These are phyloP conservation scores for Globisporangium acanthophoron DNA, from an alignment of 352 stramenopile genomes.

Conservation along the genomic window DNA sequence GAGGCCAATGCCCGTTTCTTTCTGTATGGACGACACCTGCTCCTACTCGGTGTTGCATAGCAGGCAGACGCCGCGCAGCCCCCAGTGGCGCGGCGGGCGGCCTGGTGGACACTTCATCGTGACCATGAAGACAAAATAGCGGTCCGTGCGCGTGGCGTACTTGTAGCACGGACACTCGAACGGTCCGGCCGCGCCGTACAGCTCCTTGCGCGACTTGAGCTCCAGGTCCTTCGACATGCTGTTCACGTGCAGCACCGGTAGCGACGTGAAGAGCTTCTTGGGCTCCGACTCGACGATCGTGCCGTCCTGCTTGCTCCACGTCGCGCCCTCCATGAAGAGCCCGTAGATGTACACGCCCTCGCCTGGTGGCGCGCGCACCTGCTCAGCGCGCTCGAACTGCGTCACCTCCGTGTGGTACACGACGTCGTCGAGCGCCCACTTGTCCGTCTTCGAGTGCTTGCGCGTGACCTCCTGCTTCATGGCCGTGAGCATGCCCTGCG, in stretches of 20 bases:
- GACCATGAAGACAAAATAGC: slow-evolving; percentile 97
- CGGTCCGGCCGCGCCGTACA: slow-evolving; percentile 88
- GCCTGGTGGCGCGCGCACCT: slow-evolving; percentile 77
- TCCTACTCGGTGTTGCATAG: slow-evolving; percentile 93
- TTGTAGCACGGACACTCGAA: slow-evolving; percentile 98
- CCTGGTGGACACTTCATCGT: slow-evolving; percentile 88
- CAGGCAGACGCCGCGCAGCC: slow-evolving; percentile 89
- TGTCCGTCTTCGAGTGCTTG: slow-evolving; percentile 95
- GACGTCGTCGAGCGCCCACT: slow-evolving; percentile 97
- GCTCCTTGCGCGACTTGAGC: slow-evolving; percentile 89
- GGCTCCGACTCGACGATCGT: slow-evolving; percentile 94
- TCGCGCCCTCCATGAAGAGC: slow-evolving; percentile 95
- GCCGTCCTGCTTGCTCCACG: slow-evolving; percentile 92
- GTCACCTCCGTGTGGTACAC: slow-evolving; percentile 97
- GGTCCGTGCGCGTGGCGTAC: slow-evolving; percentile 93
- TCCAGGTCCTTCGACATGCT: slow-evolving; percentile 93
- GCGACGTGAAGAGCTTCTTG: slow-evolving; percentile 95
- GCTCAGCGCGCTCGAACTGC: slow-evolving; percentile 90
- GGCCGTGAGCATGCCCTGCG: slow-evolving; percentile 96
- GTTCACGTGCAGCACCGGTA: slow-evolving; percentile 96
- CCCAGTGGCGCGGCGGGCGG: slow-evolving; percentile 92
- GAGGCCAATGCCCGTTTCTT: too few species aligned
- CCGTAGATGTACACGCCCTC: slow-evolving; percentile 98
- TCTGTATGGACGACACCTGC: too few species aligned
- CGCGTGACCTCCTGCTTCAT: slow-evolving; percentile 99